Base-by-base conservation (phyloP, 2,329 filamentous ascomycete species). In the Colletotrichum eremochloae region DNA sequence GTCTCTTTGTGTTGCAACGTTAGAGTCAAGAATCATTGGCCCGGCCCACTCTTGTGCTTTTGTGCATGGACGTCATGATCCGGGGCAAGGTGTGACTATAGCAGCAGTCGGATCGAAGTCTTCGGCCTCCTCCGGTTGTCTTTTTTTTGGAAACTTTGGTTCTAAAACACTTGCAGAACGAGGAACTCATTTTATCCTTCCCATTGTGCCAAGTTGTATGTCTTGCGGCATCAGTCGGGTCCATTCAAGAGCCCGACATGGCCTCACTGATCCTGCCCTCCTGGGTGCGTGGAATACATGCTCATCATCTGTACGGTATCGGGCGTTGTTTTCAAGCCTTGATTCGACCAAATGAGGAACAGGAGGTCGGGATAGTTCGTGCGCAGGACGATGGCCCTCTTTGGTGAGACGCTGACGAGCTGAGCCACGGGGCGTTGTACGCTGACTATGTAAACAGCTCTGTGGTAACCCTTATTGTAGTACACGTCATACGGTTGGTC, bases 61-160 rank as follows among this genome's bases (percentile, higher is more conserved):
- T 56, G 42, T 8, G 29, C 31, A 14, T n/a, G 61, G 18, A 60
- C 53, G 42, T 74, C 61, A 14, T 68, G 60, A 6, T 74, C 76
- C 24, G 58, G 40, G 24, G 73, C 71, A 36, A 70, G 55, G 33
- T 65, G 60, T 50, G 67, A 57, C 67, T 29, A 72, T 52, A 44
- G 69, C 65, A 58, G 69, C 65, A 53, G 58, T 72, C 36, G 48
- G 67, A 42, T 44, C 67, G 46, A 71, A 69, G 52, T 67, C 53
- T 40, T 61, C 48, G 42, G 67, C 58, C 50, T 57, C 33, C 31
- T 48, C n/a, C 14, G 15, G 24, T 36, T 20, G 24, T 31, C 20
- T 36, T n/a, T 40, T 40, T 24, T 24, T 40, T 38, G 42, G 14
- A 53, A n/a, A 55, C 14, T 2, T 42, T 46, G 29, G 38, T 18